These are phyloP conservation scores for Hericium erinaceus DNA, from an alignment of 768 basidiomycete species.

Conservation along the genomic window DNA sequence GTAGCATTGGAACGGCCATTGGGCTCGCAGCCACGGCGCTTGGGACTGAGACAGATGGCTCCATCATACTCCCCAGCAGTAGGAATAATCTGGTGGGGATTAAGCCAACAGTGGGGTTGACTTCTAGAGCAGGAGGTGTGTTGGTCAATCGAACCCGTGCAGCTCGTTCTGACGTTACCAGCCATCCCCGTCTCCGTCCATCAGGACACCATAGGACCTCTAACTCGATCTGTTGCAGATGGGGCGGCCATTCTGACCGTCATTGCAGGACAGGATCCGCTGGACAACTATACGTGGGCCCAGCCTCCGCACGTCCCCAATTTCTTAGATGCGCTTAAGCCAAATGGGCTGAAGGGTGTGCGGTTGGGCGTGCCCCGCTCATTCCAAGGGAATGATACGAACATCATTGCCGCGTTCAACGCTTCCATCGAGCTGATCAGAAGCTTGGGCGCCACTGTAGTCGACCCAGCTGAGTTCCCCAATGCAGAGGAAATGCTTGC, in stretches of 20 bases:
- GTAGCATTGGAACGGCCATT: conserved; percentile 29
- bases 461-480: conserved; percentile 56
- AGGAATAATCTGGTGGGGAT: conserved; percentile 50
- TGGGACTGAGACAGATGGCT: conserved; percentile 40
- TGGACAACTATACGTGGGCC: conserved; percentile 31
- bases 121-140: conserved; percentile 47
- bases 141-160: not conserved
- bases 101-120: conserved; percentile 50
- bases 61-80: conserved; percentile 34
- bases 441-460: conserved; percentile 36
- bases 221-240: conserved; percentile 43
- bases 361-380: conserved; percentile 37
- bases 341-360: conserved; percentile 35
- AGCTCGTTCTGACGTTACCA: conserved; percentile 11
- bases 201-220: conserved; percentile 53
- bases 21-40: conserved; percentile 34
- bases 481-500: conserved; percentile 38
- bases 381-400: conserved; percentile 19
- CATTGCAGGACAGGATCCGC: conserved; percentile 34
- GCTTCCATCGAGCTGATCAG: conserved; percentile 28
- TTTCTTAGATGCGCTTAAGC: conserved; percentile 43
- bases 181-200: conserved; percentile 49
- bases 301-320: conserved; percentile 45
- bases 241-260: conserved; percentile 43
- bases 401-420: conserved; percentile 29